A percentile compares a stretch with the other conserved stretches of the same genome.
Evolutionary conservation across 108 stramenopile species (phyloP).

Genomic region (Nitzschia sp.): DNA sequence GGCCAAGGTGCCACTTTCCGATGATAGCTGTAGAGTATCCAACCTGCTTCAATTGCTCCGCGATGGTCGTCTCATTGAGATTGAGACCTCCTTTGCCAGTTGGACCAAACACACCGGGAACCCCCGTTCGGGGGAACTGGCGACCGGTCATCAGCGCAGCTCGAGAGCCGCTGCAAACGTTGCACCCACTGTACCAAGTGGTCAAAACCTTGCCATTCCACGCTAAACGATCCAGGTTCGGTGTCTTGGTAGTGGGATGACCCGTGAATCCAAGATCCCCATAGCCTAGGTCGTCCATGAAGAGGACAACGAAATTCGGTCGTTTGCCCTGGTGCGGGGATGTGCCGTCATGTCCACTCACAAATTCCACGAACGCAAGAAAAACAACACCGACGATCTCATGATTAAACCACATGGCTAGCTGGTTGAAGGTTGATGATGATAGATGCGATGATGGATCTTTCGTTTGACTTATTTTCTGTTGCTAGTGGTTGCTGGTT

Average conservation of each 20-base stretch:
- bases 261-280: conserved; percentile 55
- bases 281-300: conserved; percentile 62
- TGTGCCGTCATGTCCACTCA: too few species aligned
- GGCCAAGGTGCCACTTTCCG: conserved; percentile 79
- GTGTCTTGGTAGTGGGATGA: conserved; percentile 39
- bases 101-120: conserved; percentile 55
- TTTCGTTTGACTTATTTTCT: too few species aligned
- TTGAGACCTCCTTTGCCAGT: conserved; percentile 34
- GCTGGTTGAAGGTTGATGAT: too few species aligned
- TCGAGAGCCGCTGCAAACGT: conserved; percentile 48
- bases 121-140: conserved; percentile 47
- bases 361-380: too few species aligned
- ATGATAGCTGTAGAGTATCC: conserved; percentile 61
- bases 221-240: conserved; percentile 49
- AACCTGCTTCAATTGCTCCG: conserved; percentile 40
- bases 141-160: conserved; percentile 59
- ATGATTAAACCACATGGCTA: too few species aligned
- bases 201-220: conserved; percentile 43
- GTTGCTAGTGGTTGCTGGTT: too few species aligned
- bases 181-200: conserved; percentile 56
- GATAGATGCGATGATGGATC: too few species aligned
- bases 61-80: conserved; percentile 55
- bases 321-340: background rate
- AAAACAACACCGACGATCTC: too few species aligned
- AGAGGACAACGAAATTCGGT: conserved; percentile 57